These are phyloP conservation scores for Curvularia verruculosa DNA, from an alignment of 2,329 filamentous ascomycete species.

Conservation along the genomic window DNA sequence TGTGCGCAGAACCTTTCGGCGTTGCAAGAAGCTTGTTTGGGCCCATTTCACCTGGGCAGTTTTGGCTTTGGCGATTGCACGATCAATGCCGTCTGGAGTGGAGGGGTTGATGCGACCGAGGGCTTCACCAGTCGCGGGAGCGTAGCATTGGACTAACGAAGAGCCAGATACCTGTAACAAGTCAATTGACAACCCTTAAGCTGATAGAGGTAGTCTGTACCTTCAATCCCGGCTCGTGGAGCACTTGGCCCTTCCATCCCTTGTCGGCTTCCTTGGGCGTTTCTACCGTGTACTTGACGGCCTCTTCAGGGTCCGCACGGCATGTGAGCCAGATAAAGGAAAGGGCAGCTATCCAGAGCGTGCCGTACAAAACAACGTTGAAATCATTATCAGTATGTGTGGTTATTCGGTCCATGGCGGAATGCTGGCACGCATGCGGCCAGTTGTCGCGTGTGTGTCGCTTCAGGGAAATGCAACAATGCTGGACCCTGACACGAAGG, in stretches of 20 bases:
- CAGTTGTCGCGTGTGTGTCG: slow-evolving; percentile 14
- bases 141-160: slow-evolving; percentile 79
- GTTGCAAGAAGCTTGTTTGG: slow-evolving; percentile 75
- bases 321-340: slow-evolving; percentile 33
- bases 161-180: slow-evolving; percentile 61
- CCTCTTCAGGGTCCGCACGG: slow-evolving; percentile 47
- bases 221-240: slow-evolving; percentile 68
- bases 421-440: slow-evolving; percentile 4
- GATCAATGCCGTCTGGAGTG: slow-evolving; percentile 78
- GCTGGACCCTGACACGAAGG: slow-evolving; percentile 12
- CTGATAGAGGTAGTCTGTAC: slow-evolving; percentile 37
- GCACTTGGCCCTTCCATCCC: slow-evolving; percentile 60
- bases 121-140: slow-evolving; percentile 84
- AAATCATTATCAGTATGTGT: slow-evolving; percentile 34
- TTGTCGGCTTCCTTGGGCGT: slow-evolving; percentile 65
- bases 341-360: slow-evolving; percentile 32
- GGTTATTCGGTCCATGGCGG: slow-evolving; percentile 36
- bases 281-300: slow-evolving; percentile 65
- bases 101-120: slow-evolving; percentile 80
- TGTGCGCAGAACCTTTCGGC: slow-evolving; percentile 78
- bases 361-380: slow-evolving; percentile 23
- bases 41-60: slow-evolving; percentile 80
- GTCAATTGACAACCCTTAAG: slow-evolving; percentile 11
- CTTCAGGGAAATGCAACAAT: slow-evolving; percentile 4
- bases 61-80: slow-evolving; percentile 73